Evolutionary conservation across 805 yeast species (phyloP).

Genomic region (Ogataea nonfermentans): DNA sequence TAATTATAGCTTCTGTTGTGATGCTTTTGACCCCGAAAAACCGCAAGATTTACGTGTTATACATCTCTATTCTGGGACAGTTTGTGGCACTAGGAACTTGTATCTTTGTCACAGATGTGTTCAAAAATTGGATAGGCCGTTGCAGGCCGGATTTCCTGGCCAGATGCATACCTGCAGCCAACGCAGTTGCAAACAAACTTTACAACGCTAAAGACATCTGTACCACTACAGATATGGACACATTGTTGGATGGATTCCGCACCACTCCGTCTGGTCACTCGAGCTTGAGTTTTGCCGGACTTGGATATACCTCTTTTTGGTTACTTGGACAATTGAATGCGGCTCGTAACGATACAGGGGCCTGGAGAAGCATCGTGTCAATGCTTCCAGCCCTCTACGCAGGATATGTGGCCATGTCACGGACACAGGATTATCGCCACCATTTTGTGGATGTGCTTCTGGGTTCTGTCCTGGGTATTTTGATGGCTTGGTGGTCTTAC

Average conservation of each 20-base stretch:
- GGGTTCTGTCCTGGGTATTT: conserved; percentile 67
- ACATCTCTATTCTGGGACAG: conserved; percentile 66
- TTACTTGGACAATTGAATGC: conserved; percentile 59
- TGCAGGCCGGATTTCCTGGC: conserved; percentile 91
- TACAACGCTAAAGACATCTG: conserved; percentile 65
- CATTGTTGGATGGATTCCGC: conserved; percentile 67
- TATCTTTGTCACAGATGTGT: conserved; percentile 62
- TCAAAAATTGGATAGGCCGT: conserved; percentile 85
- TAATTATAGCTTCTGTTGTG: conserved; percentile 34
- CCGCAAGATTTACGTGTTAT: conserved; percentile 59
- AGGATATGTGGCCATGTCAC: conserved; percentile 69
- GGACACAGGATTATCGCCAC: conserved; percentile 92
- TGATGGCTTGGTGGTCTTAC: conserved; percentile 58
- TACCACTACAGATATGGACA: conserved; percentile 45
- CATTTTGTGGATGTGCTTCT: conserved; percentile 81
- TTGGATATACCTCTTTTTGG: conserved; percentile 65
- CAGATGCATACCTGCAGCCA: conserved; percentile 69
- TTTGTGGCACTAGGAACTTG: conserved; percentile 57
- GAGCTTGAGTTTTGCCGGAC: conserved; percentile 64
- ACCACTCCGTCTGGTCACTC: conserved; percentile 86
- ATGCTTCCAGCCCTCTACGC: conserved; percentile 67
- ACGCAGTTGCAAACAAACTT: conserved; percentile 52
- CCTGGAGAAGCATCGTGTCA: conserved; percentile 60
- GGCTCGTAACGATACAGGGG: conserved; percentile 43
- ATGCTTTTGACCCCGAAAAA: conserved; percentile 43